phyloP scores from a whole-genome alignment of 163 green algal species.

The Coccomyxa subellipsoidea region DNA sequence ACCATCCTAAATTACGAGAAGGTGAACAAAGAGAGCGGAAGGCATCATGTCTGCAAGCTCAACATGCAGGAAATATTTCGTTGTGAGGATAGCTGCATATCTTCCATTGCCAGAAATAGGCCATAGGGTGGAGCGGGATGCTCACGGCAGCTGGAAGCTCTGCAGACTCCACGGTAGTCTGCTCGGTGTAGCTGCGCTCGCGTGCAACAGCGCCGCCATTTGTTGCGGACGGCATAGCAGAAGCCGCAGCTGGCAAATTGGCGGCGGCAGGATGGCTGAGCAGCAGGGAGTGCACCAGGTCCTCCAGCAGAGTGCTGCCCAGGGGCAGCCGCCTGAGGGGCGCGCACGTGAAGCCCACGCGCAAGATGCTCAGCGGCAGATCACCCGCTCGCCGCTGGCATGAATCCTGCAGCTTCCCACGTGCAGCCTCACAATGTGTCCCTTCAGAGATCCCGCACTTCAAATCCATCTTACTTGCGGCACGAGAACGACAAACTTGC shows the following conservation, averaged over 20 bases:
- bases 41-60: too few species aligned
- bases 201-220: not conserved
- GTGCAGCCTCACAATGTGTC: not conserved
- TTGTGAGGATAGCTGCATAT: too few species aligned
- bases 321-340: not conserved
- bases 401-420: slow-evolving; percentile 11
- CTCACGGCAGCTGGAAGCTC: not conserved
- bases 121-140: too few species aligned
- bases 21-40: too few species aligned
- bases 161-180: not conserved
- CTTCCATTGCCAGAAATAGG: too few species aligned
- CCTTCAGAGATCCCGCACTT: too few species aligned
- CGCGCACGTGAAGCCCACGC: slow-evolving; percentile 10
- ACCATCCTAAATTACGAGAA: too few species aligned
- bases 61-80: too few species aligned
- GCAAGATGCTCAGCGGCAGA: slow-evolving; percentile 10
- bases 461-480: too few species aligned
- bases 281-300: slow-evolving; percentile 6
- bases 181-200: slow-evolving; percentile 20
- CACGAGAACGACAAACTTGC: too few species aligned
- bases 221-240: not conserved
- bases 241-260: too few species aligned
- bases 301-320: slow-evolving; percentile 5
- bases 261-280: not conserved
- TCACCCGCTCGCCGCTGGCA: not conserved